Evolutionary conservation across 2,329 filamentous ascomycete species (phyloP).

Genomic region (Escovopsis sp.): DNA sequence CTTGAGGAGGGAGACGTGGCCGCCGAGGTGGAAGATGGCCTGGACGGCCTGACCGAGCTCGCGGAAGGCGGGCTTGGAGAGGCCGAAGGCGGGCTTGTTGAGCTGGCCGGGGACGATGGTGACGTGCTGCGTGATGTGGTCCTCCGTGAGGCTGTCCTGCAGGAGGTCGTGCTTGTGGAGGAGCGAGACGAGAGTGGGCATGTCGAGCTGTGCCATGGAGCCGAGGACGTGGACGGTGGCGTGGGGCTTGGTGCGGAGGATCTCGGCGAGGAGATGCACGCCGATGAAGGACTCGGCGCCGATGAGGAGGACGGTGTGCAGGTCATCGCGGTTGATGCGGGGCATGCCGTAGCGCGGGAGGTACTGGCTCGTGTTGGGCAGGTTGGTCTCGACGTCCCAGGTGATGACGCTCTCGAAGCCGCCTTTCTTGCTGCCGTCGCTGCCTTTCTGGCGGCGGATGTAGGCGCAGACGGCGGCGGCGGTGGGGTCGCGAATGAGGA

Average conservation of each 20-base stretch:
- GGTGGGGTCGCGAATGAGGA: conserved; percentile 12
- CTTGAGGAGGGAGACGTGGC: conserved; percentile 13
- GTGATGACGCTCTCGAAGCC: conserved; percentile 9
- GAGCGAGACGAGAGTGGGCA: conserved; percentile 5
- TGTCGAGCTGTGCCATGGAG: conserved; percentile 7
- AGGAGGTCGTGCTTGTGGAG: conserved; percentile 10
- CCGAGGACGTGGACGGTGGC: conserved; percentile 8
- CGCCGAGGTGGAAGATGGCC: conserved; percentile 13
- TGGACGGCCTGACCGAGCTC: conserved; percentile 10
- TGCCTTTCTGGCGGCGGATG: conserved; percentile 8
- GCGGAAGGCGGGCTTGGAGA: conserved; percentile 10
- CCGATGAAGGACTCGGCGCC: conserved; percentile 11
- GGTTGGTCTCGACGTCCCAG: conserved; percentile 11
- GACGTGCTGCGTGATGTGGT: conserved; percentile 5
- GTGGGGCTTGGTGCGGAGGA: conserved; percentile 7
- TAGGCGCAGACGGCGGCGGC: conserved; percentile 10
- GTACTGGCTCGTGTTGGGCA: conserved; percentile 12
- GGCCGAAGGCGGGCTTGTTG: conserved; percentile 9
- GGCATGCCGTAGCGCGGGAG: conserved; percentile 9
- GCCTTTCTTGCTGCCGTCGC: conserved; percentile 6
- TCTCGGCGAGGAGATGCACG: conserved; percentile 9
- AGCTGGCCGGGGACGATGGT: conserved; percentile 9
- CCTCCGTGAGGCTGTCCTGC: conserved; percentile 2
- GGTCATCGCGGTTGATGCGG: conserved; percentile 7
- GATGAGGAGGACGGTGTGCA: conserved; percentile 8